These are phyloP conservation scores for Chlamydomonas sphaeroides DNA, from an alignment of 139 green algal species.

Conservation along the genomic window DNA sequence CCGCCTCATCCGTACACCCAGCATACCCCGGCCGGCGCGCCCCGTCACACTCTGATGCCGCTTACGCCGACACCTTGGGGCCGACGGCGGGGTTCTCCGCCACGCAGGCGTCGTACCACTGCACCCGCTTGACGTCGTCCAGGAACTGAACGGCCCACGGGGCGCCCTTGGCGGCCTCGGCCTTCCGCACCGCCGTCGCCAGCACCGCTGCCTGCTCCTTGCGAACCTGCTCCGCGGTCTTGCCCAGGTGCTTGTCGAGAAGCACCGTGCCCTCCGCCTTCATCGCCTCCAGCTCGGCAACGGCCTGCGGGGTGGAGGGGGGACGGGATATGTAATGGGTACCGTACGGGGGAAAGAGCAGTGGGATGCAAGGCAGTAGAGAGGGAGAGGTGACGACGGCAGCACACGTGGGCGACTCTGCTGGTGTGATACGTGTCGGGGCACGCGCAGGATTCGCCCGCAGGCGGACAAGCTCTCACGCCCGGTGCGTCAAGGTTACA, in stretches of 20 bases:
- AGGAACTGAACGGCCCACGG: constrained; percentile 55
- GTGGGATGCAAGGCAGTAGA: no score
- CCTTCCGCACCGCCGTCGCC: constrained; percentile 40
- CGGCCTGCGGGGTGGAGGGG: constrained; percentile 24
- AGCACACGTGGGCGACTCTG: no score
- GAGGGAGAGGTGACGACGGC: no score
- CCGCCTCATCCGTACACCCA: no score
- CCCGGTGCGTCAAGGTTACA: no score
- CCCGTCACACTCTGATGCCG: no score
- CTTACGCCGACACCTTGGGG: constrained; percentile 40
- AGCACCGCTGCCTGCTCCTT: constrained; percentile 49
- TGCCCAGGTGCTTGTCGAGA: constrained; percentile 69
- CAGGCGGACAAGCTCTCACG: no score
- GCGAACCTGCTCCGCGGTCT: constrained; percentile 56
- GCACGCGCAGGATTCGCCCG: no score
- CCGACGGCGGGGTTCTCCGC: constrained; percentile 53
- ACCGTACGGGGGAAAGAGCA: no score
- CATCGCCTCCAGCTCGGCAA: constrained; percentile 50
- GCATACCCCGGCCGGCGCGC: no score
- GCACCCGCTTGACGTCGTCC: constrained; percentile 54
- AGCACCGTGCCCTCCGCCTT: constrained; percentile 50
- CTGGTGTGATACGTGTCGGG: no score
- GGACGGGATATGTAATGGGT: no score
- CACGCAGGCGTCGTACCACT: constrained; percentile 58
- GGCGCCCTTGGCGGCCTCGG: constrained; percentile 57